Conservation (phyloP, 2,329 filamentous ascomycete species). For the Nemania serpens region DNA sequence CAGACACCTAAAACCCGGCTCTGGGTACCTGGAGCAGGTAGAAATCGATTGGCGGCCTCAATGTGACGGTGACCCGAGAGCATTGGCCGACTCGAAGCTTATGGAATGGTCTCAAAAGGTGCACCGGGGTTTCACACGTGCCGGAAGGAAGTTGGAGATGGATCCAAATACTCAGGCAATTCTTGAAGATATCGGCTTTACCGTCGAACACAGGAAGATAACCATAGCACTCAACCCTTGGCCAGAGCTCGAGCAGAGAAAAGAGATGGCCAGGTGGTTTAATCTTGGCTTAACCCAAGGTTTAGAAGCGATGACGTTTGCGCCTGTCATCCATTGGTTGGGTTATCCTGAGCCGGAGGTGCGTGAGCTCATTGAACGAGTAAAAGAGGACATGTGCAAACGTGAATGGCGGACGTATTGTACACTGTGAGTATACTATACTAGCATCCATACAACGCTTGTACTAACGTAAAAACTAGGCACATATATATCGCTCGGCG, state of each 20-base stretch:
- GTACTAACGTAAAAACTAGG: slow-evolving; percentile 32
- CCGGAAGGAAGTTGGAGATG: slow-evolving; percentile 68
- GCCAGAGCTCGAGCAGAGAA: slow-evolving; percentile 66
- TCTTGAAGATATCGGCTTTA: slow-evolving; percentile 75
- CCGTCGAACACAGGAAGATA: slow-evolving; percentile 71
- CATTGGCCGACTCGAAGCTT: slow-evolving; percentile 55
- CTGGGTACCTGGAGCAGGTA: slow-evolving; percentile 81
- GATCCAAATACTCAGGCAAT: slow-evolving; percentile 58
- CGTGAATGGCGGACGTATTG: slow-evolving; percentile 74
- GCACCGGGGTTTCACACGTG: slow-evolving; percentile 67
- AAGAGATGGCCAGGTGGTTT: slow-evolving; percentile 80
- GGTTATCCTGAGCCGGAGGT: slow-evolving; percentile 61
- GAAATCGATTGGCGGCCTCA: slow-evolving; percentile 84
- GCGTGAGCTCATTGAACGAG: slow-evolving; percentile 69
- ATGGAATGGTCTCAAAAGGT: slow-evolving; percentile 72
- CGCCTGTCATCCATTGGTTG: slow-evolving; percentile 67
- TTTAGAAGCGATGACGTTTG: slow-evolving; percentile 73
- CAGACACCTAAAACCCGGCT: slow-evolving; percentile 76
- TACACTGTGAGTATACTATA: slow-evolving; percentile 65
- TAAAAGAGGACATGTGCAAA: slow-evolving; percentile 70
- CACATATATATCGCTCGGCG: slow-evolving; percentile 38
- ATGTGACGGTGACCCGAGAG: slow-evolving; percentile 62
- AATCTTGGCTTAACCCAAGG: slow-evolving; percentile 77
- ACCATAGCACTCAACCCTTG: slow-evolving; percentile 76
- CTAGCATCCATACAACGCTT: slow-evolving; percentile 7